These are phyloP conservation scores for Leccinum fallax DNA, from an alignment of 1,284 basidiomycete species.

Conservation along the genomic window DNA sequence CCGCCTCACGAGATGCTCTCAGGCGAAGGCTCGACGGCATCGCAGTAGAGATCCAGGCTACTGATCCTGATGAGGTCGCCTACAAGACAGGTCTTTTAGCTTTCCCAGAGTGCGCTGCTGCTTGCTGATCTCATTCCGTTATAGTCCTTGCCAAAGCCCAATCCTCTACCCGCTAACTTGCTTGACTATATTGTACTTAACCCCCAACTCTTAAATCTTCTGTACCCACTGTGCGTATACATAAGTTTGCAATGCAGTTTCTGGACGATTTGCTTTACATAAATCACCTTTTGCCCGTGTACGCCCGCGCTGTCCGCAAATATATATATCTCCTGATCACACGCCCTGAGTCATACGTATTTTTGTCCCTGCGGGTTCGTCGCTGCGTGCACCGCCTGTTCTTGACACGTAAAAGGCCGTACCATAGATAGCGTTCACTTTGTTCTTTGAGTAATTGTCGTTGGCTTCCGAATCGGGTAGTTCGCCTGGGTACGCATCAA, in stretches of 20 bases:
- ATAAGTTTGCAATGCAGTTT: constrained; percentile 1
- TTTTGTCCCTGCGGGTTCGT: constrained; percentile 1
- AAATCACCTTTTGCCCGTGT: constrained; percentile 6
- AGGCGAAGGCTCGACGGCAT: constrained; percentile 75
- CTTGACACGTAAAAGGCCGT: constrained; percentile 5
- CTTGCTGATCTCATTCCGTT: constrained; percentile 8
- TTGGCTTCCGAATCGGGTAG: constrained; percentile 32
- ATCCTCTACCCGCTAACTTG: constrained; percentile 18
- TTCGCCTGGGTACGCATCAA: constrained; percentile 13
- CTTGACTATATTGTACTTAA: constrained; percentile 11
- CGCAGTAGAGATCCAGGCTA: constrained; percentile 85
- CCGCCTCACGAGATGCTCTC: constrained; percentile 90
- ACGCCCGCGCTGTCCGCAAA: constrained; percentile 10
- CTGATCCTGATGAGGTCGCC: constrained; percentile 78
- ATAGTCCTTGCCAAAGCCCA: constrained; percentile 23
- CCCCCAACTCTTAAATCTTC: constrained; percentile 1
- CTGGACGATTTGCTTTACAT: constrained; percentile 2
- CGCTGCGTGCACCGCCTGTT: neutral
- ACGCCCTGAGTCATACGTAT: constrained; percentile 4
- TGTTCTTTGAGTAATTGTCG: constrained; percentile 11
- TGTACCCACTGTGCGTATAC: constrained; percentile 21
- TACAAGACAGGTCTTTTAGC: constrained; percentile 70
- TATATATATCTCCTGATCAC: constrained; percentile 9
- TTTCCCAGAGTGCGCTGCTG: neutral
- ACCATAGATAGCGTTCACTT: neutral